Evolutionary conservation across 2,329 filamentous ascomycete genomes (phyloP), one percentile per base, ranked within the genome.

Genomic region (Fusarium devonianum): DNA sequence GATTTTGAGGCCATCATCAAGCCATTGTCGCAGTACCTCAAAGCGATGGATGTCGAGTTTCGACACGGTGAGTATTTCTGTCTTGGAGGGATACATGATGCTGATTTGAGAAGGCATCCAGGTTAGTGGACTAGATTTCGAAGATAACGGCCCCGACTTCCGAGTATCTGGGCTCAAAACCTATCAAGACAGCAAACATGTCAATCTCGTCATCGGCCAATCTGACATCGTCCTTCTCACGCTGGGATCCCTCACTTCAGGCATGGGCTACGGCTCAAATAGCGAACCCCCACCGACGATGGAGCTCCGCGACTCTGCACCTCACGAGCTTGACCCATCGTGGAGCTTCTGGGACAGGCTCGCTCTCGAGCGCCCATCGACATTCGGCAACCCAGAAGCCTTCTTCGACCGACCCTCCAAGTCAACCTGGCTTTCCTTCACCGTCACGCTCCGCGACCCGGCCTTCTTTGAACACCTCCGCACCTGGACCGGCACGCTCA

Each of bases 401-500:
- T 65, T 65, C 42, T 65, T 65, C 30, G 63, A 66, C n/a, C 58
- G 63, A 1, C 63, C 63, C 0, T 64, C 60, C 17, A 65, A 65
- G 35, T 65, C 63, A 8, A 66, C 56, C 2, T 65, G 63, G 63
- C 56, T 65, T 8, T 65, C 63, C 3, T 65, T 65, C 18, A 65
- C 63, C 1, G 49, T 60, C 0, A 65, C 63, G 0, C 50, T 65
- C n/a, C 60, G 44, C 3, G 61, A 65, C 14, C 30, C 40, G 11
- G 48, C 42, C 1, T 65, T 65, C 39, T 64, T 56, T 4, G 22
- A 64, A n/a, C 28, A 65, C 22, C 21, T 65, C 4, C 50, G 53
- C n/a, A 34, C 22, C 12, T 65, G 63, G 63, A 60, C 63, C 0
- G 63, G 63, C 2, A 65, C 63, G 0, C 38, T 55, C 2, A 65